Base-by-base conservation (phyloP, 768 basidiomycete genomes). In the Phylloporus arenicola region DNA sequence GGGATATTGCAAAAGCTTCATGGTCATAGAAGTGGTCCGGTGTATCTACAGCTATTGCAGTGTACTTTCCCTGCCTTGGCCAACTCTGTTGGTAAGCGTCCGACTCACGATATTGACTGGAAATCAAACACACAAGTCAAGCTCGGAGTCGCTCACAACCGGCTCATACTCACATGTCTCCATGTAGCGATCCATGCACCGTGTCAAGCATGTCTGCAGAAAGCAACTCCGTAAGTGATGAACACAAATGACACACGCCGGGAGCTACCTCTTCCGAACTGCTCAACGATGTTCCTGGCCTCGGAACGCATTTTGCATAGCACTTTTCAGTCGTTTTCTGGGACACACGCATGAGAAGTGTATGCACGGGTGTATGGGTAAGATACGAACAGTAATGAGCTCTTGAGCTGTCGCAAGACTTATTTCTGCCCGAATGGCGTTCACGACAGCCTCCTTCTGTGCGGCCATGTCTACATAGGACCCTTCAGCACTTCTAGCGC, bases 311-410 rank as follows among this genome's bases (percentile, higher is more conserved):
- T 60, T 87, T 88, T 45, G 72, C 62, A 67, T 75, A 92, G 68
- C 89, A 92, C 57, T 83, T 82, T 50, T 91, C 86, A 54, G 79
- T 86, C 13, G 82, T 77, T 81, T 85, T 89, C 88, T 92, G 59
- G 16, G 30, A 11, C 14, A 45, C 12, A 13, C 13, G 16, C 0
- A 27, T 60, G 19, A 60, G 30, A 43, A 6, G 20, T 25, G 17
- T 27, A 10, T 12, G 20, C 4, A 7, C 6, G 3, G 6, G 30
- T 24, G 6, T 16, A 49, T 6, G 17, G 16, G 11, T n/a, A n/a
- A 13, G 22, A 37, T 33, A 19, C 52, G 41, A 64, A 88, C 89
- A 52, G 82, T 84, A 65, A 92, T 84, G 43, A 92, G 80, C 57
- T 88, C 86, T 63, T 92, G 88, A 0, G 85, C 89, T 50, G 86